Evolutionary conservation across 1,139 yeast genomes (phyloP), one percentile per base, ranked within the genome.

Genomic region (Arxiozyma bovina): DNA sequence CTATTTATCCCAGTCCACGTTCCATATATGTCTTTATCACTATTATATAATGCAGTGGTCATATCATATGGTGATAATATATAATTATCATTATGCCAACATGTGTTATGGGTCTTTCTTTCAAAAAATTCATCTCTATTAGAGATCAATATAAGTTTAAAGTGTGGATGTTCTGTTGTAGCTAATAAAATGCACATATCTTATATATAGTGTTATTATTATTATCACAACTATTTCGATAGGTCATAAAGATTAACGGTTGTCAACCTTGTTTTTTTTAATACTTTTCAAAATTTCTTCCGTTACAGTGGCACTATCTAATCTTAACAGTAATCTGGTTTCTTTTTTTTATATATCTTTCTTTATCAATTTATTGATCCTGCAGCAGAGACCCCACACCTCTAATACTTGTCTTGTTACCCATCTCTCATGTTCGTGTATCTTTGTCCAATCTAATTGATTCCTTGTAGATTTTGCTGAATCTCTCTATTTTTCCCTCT

Each of bases 1-100:
- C 73, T 73, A 50, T 82, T 78, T 1, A 86, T 78, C 0, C 96
- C 97, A 2, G 89, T 80, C 99, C 99, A 93, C 0, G 97, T 87
- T 0, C 99, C 98, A 62, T 82, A 89, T 7, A 48, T 45, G 27
- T 50, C 44, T 1, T 53, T 44, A 8, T 51, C 43, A 2, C 42
- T 45, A 17, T 55, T 48, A 15, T 50, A 38, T 20, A 45, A 53
- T 20, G 43, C 49, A 59, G 83, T 91, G 0, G 75, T 72, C 61
- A 86, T 67, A 68, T 93, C 99, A 42, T 77, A 72, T 0, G 98
- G 98, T 6, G 87, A 79, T 15, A 90, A 67, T 2, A 87, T 71
- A 42, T 71, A 64, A 46, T 70, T 65, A 17, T 75, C 73, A 7
- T 66, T 65, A 55, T 81, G 73, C 64, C 78, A 75, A n/a, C 76